Percentiles rank a stretch among this genome's conserved stretches.
These are phyloP conservation scores for Arthonia radiata DNA, from an alignment of 495 filamentous ascomycete genomes.

Conservation along the genomic window DNA sequence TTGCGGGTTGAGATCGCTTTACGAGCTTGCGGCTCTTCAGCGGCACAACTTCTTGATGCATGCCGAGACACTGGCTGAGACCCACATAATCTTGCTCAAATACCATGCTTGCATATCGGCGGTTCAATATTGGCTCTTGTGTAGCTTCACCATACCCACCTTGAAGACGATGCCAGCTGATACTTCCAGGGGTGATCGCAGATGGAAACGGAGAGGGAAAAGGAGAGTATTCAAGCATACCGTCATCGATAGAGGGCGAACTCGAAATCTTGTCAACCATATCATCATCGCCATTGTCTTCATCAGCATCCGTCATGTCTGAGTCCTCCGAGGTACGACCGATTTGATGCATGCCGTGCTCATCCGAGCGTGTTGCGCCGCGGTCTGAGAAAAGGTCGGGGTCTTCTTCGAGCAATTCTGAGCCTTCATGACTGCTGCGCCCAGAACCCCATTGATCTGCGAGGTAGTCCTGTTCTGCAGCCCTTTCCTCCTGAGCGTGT, in stretches of 20 bases:
- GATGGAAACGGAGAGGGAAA: no score
- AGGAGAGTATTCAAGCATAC: slow-evolving; percentile 31
- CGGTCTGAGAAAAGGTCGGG: slow-evolving; percentile 7
- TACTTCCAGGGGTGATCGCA: no score
- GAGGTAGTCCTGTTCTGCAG: slow-evolving; percentile 34
- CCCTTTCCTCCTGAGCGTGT: slow-evolving; percentile 45
- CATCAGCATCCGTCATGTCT: slow-evolving; percentile 48
- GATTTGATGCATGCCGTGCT: slow-evolving; percentile 10
- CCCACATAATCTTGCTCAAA: no score
- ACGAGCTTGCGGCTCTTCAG: no score
- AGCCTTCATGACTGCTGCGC: slow-evolving; percentile 7
- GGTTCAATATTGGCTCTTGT: no score
- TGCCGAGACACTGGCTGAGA: no score
- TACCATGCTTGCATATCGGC: no score
- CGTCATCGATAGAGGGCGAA: slow-evolving; percentile 95
- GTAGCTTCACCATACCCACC: no score
- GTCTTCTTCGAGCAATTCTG: slow-evolving; percentile 4
- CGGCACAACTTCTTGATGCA: no score
- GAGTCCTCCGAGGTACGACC: slow-evolving; percentile 26
- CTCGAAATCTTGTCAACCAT: slow-evolving; percentile 94
- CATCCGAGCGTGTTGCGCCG: slow-evolving; percentile 4
- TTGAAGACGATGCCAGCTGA: no score
- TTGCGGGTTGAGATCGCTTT: no score
- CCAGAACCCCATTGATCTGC: slow-evolving; percentile 21
- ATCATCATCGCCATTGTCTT: slow-evolving; percentile 56